A percentile compares a stretch with the other conserved stretches of the same genome.
Evolutionary conservation across 192 early-diverging fungal species (phyloP).

Genomic region (Chytriomyces confervae): DNA sequence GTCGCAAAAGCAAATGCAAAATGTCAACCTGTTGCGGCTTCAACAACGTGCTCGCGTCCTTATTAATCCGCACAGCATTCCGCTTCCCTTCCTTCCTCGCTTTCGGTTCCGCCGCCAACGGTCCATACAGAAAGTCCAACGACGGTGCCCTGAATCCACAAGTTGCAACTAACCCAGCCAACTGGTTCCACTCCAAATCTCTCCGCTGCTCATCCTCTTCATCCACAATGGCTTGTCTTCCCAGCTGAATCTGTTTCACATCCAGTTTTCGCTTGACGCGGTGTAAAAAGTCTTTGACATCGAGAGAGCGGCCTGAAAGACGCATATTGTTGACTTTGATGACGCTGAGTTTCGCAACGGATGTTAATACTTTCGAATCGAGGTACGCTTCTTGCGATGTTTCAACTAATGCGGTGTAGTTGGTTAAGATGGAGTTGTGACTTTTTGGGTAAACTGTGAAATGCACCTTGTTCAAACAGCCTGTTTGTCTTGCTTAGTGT

Average conservation of each 20-base stretch:
- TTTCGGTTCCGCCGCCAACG: conserved; percentile 69
- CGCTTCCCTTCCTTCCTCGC: conserved; percentile 35
- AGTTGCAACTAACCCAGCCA: conserved; percentile 62
- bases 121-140: conserved; percentile 83
- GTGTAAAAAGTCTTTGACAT: conserved; percentile 77
- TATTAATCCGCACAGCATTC: conserved; percentile 43
- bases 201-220: conserved; percentile 47
- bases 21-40: conserved; percentile 51
- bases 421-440: neutral
- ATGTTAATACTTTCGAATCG: conserved; percentile 81
- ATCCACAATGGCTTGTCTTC: conserved; percentile 47
- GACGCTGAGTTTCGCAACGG: conserved; percentile 74
- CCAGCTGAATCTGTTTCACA: conserved; percentile 22
- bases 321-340: conserved; percentile 80
- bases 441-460: neutral
- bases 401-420: conserved; percentile 54
- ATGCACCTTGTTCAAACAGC: conserved; percentile 20
- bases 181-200: conserved; percentile 61
- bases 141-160: conserved; percentile 66
- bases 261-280: conserved; percentile 63
- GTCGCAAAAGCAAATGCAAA: neutral
- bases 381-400: conserved; percentile 86
- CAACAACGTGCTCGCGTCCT: conserved; percentile 54
- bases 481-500: conserved; percentile 16
- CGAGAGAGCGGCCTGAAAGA: conserved; percentile 75